These are phyloP conservation scores for Daldinia vernicosa DNA, from an alignment of 495 filamentous ascomycete genomes.

Conservation along the genomic window DNA sequence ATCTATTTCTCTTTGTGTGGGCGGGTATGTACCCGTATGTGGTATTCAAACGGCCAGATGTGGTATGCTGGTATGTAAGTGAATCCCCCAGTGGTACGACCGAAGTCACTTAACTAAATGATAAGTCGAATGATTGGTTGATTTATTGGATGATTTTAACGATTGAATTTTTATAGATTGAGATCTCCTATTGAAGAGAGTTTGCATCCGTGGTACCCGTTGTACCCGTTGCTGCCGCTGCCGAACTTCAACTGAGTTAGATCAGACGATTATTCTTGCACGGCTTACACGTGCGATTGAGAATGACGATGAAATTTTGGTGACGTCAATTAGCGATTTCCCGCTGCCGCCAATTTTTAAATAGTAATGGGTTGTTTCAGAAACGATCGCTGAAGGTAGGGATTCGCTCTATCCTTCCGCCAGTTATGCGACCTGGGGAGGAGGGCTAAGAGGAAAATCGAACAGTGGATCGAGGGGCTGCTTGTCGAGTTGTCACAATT, in stretches of 20 bases:
- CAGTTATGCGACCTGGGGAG: slow-evolving; percentile 7
- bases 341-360: slow-evolving; percentile 21
- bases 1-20: slow-evolving; percentile 33
- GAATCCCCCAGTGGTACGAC: slow-evolving; percentile 1
- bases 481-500: slow-evolving; percentile 13
- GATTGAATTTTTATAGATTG: slow-evolving; percentile 10
- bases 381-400: slow-evolving; percentile 28
- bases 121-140: slow-evolving; percentile 18
- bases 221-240: slow-evolving; percentile 6
- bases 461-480: slow-evolving; percentile 17
- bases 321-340: slow-evolving; percentile 36
- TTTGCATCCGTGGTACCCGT: slow-evolving; percentile 16
- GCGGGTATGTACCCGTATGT: slow-evolving; percentile 14
- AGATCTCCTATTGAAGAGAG: slow-evolving; percentile 15
- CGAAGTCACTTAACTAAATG: slow-evolving; percentile 10
- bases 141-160: slow-evolving; percentile 11
- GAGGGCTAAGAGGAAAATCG: slow-evolving; percentile 5
- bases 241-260: slow-evolving; percentile 1
- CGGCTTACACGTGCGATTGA: slow-evolving; percentile 22
- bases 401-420: slow-evolving; percentile 29
- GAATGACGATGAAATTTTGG: slow-evolving; percentile 22
- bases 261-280: background rate
- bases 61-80: slow-evolving; percentile 19
- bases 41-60: slow-evolving; percentile 17
- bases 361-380: slow-evolving; percentile 33